A percentile compares a stretch with the other conserved stretches of the same genome.
Evolutionary conservation across 2,329 filamentous ascomycete genomes (phyloP).

Genomic region (Fusarium fujikuroi): DNA sequence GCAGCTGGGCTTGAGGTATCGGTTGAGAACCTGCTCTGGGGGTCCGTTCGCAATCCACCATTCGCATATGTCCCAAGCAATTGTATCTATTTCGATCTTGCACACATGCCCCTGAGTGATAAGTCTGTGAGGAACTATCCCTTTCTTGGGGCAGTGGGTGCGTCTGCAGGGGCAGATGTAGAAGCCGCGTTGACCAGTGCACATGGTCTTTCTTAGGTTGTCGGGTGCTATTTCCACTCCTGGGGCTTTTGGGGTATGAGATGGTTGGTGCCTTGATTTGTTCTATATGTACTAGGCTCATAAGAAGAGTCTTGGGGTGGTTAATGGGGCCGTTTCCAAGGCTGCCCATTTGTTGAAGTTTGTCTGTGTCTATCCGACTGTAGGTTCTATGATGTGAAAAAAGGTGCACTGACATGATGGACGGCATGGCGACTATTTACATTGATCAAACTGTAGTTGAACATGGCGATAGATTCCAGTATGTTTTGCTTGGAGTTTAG

Average conservation of each 20-base stretch:
- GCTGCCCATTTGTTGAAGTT: neutral
- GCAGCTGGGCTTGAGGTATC: slow-evolving; percentile 42
- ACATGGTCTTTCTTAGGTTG: slow-evolving; percentile 27
- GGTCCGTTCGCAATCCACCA: slow-evolving; percentile 44
- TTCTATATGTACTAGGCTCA: neutral
- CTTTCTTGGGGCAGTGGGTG: slow-evolving; percentile 32
- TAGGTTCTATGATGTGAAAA: neutral
- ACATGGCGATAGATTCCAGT: neutral
- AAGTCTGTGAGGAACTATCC: slow-evolving; percentile 28
- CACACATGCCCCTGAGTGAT: slow-evolving; percentile 37
- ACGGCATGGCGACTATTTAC: neutral
- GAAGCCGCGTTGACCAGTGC: slow-evolving; percentile 42
- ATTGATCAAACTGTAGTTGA: neutral
- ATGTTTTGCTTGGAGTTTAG: slow-evolving; percentile 8
- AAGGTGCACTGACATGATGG: neutral
- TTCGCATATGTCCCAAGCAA: slow-evolving; percentile 42
- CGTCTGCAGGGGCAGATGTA: slow-evolving; percentile 42
- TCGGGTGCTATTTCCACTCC: neutral
- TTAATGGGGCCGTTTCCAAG: neutral
- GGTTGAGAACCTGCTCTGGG: slow-evolving; percentile 43
- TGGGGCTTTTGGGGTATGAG: neutral
- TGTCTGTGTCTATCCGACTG: neutral
- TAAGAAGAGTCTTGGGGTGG: neutral
- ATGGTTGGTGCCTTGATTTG: neutral
- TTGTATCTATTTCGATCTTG: slow-evolving; percentile 36